phyloP scores from a whole-genome alignment of 768 basidiomycete genomes.

The Albatrellus ellisii region DNA sequence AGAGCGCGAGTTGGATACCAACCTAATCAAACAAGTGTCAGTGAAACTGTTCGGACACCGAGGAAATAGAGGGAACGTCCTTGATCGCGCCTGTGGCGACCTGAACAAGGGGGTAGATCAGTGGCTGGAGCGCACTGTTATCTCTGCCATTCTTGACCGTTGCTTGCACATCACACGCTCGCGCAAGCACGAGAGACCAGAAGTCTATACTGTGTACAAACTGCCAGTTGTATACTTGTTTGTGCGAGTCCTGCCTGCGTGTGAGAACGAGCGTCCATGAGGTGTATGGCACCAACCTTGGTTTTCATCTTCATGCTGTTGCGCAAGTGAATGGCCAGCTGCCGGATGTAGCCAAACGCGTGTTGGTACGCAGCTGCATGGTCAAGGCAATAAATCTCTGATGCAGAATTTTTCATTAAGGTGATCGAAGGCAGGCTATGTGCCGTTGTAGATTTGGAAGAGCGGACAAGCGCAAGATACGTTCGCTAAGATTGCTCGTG shows the following conservation, averaged over 20 bases:
- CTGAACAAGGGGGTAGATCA: constrained; percentile 94
- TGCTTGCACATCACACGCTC: constrained; percentile 56
- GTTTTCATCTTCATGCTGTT: constrained; percentile 84
- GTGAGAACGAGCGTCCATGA: not conserved
- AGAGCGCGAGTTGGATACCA: constrained; percentile 82
- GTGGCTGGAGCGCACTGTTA: constrained; percentile 71
- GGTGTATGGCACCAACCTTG: constrained; percentile 36
- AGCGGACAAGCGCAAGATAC: constrained; percentile 80
- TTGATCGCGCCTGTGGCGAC: constrained; percentile 87
- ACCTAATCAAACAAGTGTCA: constrained; percentile 30
- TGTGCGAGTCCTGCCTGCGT: constrained; percentile 63
- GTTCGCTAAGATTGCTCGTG: constrained; percentile 40
- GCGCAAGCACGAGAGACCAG: constrained; percentile 81
- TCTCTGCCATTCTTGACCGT: constrained; percentile 35
- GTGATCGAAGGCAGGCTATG: constrained; percentile 87
- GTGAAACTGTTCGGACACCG: not conserved
- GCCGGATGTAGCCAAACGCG: constrained; percentile 91
- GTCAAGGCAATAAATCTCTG: constrained; percentile 77
- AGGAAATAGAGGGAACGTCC: constrained; percentile 31
- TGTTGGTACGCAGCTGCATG: constrained; percentile 77
- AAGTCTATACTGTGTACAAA: constrained; percentile 94
- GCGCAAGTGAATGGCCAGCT: constrained; percentile 84
- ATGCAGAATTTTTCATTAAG: constrained; percentile 95
- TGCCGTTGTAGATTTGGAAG: constrained; percentile 71
- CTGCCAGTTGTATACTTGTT: constrained; percentile 98